phyloP scores from a whole-genome alignment of 768 basidiomycete genomes.

The Trametes cubensis region DNA sequence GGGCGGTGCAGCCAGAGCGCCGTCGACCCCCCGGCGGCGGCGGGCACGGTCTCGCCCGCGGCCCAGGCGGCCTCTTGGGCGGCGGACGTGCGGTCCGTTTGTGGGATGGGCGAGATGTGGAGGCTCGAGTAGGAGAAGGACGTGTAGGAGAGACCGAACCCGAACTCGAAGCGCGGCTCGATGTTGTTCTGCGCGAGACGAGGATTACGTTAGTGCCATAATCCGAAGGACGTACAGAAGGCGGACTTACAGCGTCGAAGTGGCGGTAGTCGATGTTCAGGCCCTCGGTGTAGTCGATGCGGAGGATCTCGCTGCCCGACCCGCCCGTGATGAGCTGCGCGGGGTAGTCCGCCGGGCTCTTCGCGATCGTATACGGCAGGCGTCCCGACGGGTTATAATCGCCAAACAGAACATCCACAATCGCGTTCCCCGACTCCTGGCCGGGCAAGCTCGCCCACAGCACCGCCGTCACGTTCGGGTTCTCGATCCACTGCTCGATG shows the following conservation, averaged over 20 bases:
- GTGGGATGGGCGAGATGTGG: constrained; percentile 44
- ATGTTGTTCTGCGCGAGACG: constrained; percentile 54
- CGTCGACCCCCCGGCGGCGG: constrained; percentile 58
- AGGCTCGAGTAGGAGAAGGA: constrained; percentile 72
- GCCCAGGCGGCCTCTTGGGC: constrained; percentile 57
- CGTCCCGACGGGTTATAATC: constrained; percentile 52
- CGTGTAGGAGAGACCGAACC: constrained; percentile 88
- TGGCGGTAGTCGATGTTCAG: constrained; percentile 41
- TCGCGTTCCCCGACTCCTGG: constrained; percentile 53
- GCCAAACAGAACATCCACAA: constrained; percentile 56
- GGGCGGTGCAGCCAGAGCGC: constrained; percentile 75
- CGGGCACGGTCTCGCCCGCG: constrained; percentile 55
- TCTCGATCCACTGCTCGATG: constrained; percentile 49
- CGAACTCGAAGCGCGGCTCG: constrained; percentile 84
- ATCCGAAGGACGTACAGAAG: neutral
- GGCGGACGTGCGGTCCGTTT: constrained; percentile 41
- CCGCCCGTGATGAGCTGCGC: constrained; percentile 36
- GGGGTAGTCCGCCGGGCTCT: constrained; percentile 47
- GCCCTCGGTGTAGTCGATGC: constrained; percentile 43
- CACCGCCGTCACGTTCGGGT: constrained; percentile 55
- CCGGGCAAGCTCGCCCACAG: constrained; percentile 46
- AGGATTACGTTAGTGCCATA: neutral
- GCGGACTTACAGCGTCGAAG: constrained; percentile 41
- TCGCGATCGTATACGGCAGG: constrained; percentile 57
- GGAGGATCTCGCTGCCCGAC: constrained; percentile 31